Conservation (phyloP, 352 stramenopile species). For the Globisporangium nodosum region DNA sequence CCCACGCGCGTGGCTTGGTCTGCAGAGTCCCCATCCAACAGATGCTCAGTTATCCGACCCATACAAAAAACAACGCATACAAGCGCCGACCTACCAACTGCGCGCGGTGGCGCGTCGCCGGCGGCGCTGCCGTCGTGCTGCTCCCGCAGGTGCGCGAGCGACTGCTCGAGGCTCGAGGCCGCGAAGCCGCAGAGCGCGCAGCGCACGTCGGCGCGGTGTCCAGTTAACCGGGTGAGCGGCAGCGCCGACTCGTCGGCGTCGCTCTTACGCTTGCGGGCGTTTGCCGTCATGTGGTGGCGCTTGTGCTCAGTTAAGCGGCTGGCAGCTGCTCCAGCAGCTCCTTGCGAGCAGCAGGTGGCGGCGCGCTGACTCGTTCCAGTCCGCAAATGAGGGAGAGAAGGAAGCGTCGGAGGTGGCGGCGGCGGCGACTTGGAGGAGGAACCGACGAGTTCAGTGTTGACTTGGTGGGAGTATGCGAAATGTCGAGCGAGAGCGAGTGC, state of each 20-base stretch:
- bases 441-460: background rate
- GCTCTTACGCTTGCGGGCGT: constrained; percentile 57
- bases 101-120: background rate
- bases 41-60: background rate
- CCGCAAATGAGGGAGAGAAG: background rate
- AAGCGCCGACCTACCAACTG: background rate
- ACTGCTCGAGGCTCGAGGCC: constrained; percentile 38
- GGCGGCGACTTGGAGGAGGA: background rate
- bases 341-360: background rate
- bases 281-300: background rate
- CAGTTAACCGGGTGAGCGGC: constrained; percentile 5
- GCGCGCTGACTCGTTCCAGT: constrained; percentile 2
- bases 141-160: constrained; percentile 47
- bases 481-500: background rate
- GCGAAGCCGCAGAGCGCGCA: constrained; percentile 42
- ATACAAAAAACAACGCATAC: background rate
- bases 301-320: background rate
- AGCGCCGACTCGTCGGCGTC: constrained; percentile 13
- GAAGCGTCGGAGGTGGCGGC: background rate
- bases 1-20: constrained; percentile 49
- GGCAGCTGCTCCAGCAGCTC: background rate
- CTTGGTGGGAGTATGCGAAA: background rate
- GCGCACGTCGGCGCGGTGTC: constrained; percentile 11
- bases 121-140: constrained; percentile 14
- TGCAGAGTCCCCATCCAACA: constrained; percentile 5